Conservation (phyloP, 768 basidiomycete genomes). For the Auricularia auricula-judae region DNA sequence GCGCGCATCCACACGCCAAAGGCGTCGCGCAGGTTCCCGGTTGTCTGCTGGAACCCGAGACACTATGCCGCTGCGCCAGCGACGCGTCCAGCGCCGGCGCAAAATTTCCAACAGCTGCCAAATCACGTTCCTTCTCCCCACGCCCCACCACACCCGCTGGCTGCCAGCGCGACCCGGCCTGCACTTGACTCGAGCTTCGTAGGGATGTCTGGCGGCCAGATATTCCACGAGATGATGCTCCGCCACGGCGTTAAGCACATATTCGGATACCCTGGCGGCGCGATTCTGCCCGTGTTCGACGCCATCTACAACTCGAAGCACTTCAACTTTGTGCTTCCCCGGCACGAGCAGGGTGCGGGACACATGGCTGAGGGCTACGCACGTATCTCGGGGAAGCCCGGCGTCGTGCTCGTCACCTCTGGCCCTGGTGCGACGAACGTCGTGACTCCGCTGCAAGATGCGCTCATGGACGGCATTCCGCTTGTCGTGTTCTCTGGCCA, state of each 20-base stretch:
- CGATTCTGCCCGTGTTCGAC: slow-evolving; percentile 98
- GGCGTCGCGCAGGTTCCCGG: background rate
- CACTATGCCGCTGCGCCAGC: background rate
- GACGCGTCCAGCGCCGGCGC: background rate
- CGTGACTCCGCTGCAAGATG: slow-evolving; percentile 96
- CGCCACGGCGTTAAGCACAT: slow-evolving; percentile 92
- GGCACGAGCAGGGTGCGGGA: slow-evolving; percentile 96
- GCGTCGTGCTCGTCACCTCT: slow-evolving; percentile 95
- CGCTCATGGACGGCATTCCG: slow-evolving; percentile 86
- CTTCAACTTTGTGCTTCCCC: slow-evolving; percentile 90
- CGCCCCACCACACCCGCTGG: slow-evolving; percentile 2
- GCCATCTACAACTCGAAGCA: slow-evolving; percentile 94
- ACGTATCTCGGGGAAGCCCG: slow-evolving; percentile 92
- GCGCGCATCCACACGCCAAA: background rate
- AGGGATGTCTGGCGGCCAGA: slow-evolving; percentile 90
- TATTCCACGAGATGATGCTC: slow-evolving; percentile 99
- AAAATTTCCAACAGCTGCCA: slow-evolving; percentile 5
- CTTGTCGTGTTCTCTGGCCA: slow-evolving; percentile 94
- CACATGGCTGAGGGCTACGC: slow-evolving; percentile 99
- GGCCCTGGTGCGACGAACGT: slow-evolving; percentile 98
- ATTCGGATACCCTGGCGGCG: slow-evolving; percentile 96
- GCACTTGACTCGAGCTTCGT: slow-evolving; percentile 68
- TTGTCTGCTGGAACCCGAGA: background rate
- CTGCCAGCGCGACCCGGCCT: background rate
- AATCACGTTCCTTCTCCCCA: background rate